These are phyloP conservation scores for Mucor plumbeus DNA, from an alignment of 371 early-diverging fungal species.

Conservation along the genomic window DNA sequence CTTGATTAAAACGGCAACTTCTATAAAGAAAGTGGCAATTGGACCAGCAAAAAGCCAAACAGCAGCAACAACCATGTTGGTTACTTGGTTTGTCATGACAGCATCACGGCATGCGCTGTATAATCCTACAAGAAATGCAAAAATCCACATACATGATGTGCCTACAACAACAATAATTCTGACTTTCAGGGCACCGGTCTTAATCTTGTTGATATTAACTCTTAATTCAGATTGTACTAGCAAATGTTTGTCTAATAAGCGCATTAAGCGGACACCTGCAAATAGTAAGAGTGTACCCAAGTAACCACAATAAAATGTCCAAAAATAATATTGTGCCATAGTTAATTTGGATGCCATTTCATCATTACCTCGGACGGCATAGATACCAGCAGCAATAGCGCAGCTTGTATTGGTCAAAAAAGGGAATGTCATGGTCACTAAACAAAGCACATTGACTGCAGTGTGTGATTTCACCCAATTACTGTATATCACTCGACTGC, in stretches of 20 bases:
- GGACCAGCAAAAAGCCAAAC: conserved; percentile 37
- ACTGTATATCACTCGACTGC: conserved; percentile 15
- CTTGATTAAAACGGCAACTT: conserved; percentile 38
- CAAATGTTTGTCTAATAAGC: conserved; percentile 30
- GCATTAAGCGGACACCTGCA: conserved; percentile 34
- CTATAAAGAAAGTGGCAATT: conserved; percentile 36
- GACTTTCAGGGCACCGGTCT: conserved; percentile 37
- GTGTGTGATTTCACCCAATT: conserved; percentile 21
- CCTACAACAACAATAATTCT: conserved; percentile 22
- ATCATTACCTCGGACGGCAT: conserved; percentile 3
- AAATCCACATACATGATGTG: conserved; percentile 30
- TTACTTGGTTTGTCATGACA: conserved; percentile 13
- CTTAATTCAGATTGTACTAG: conserved; percentile 27
- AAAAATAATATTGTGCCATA: conserved; percentile 5
- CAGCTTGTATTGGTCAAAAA: conserved; percentile 16
- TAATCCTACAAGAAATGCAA: conserved; percentile 31
- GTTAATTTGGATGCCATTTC: conserved; percentile 4
- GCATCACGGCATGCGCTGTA: conserved; percentile 31
- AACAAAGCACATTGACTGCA: conserved; percentile 10
- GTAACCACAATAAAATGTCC: conserved; percentile 15
- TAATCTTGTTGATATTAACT: conserved; percentile 30
- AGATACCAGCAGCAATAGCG: conserved; percentile 9
- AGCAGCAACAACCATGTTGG: conserved; percentile 30
- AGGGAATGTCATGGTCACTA: conserved; percentile 6
- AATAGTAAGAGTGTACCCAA: conserved; percentile 29